Base-by-base conservation (phyloP, 2,329 filamentous ascomycete genomes). In the Fusarium staphyleae region DNA sequence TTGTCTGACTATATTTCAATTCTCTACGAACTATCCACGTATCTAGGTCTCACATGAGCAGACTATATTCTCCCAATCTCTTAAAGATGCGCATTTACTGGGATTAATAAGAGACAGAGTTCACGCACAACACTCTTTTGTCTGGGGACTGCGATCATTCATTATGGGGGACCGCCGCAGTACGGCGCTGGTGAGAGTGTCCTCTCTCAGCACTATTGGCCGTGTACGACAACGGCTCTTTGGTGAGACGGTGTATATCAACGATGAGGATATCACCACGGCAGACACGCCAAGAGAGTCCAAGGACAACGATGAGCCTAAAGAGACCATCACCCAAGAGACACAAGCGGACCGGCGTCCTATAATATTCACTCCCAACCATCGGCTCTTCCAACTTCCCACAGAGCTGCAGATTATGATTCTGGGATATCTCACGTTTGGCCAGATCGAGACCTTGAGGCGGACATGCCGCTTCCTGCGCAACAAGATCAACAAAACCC, bases 371-470 rank as follows among this genome's bases (percentile, higher is more conserved):
- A 57, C 57, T 9, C 11, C 4, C 22, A 14, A 35, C 15, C 57
- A 33, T 19, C 14, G 45, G 2, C 48, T 79, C 4, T 60, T 76
- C 29, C 66, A 66, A 19, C 69, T 80, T 0, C 77, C 78, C 4
- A 65, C 66, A 7, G 78, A 80, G 62, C 58, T 80, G 5, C 75
- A 78, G 45, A 64, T 78, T 35, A 64, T 73, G 60, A 70, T 79
- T 33, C 60, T 78, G n/a, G 57, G 65, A 16, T 61, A 74, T 16
- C 73, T 79, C 44, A 69, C 70, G 48, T 78, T 79, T 48, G 76
- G 73, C 32, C 74, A 78, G 57, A 69, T 80, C 14, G 71, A 77
- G 57, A 70, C 71, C 13, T 66, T 80, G 13, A 73, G 78, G 10
- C 69, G 72, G 19, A 77, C 76, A 9, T 78, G 73, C 60, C 72